Percentiles rank a stretch among this genome's conserved stretches.
Evolutionary conservation across 805 yeast genomes (phyloP).

Genomic region (Candida saitoana): DNA sequence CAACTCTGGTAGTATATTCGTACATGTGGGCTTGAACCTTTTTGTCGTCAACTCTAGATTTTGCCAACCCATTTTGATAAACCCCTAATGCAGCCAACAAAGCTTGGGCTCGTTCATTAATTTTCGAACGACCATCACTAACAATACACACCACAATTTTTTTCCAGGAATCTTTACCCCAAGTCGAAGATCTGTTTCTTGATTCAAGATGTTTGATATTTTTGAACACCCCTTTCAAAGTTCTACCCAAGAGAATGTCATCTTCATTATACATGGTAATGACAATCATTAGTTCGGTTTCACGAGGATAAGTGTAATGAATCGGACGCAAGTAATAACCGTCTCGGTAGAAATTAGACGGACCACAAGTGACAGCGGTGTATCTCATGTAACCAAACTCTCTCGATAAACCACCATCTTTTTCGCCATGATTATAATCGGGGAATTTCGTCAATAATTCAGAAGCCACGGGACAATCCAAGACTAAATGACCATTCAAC

Average conservation of each 20-base stretch:
- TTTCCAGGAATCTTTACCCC: slow-evolving; percentile 52
- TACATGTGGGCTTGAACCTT: slow-evolving; percentile 63
- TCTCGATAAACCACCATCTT: slow-evolving; percentile 41
- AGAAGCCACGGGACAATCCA: slow-evolving; percentile 45
- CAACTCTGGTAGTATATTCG: slow-evolving; percentile 61
- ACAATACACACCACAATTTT: slow-evolving; percentile 61
- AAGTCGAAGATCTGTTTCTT: slow-evolving; percentile 43
- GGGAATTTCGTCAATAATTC: slow-evolving; percentile 40
- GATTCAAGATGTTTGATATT: slow-evolving; percentile 56
- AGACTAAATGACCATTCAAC: slow-evolving; percentile 42
- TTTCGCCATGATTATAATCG: slow-evolving; percentile 28
- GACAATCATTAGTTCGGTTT: slow-evolving; percentile 59
- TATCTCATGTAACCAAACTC: slow-evolving; percentile 62
- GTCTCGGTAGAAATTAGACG: slow-evolving; percentile 53
- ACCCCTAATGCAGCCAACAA: slow-evolving; percentile 62
- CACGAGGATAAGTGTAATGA: slow-evolving; percentile 49
- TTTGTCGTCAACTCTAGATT: slow-evolving; percentile 53
- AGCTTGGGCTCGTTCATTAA: slow-evolving; percentile 60
- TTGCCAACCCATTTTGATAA: slow-evolving; percentile 64
- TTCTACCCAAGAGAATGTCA: slow-evolving; percentile 56
- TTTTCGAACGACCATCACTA: slow-evolving; percentile 63
- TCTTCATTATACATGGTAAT: slow-evolving; percentile 68
- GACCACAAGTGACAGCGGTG: slow-evolving; percentile 66
- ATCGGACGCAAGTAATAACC: slow-evolving; percentile 56
- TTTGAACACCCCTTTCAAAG: slow-evolving; percentile 61